These are phyloP conservation scores for Entoloma clypeatum DNA, from an alignment of 1,284 basidiomycete genomes.

Conservation along the genomic window DNA sequence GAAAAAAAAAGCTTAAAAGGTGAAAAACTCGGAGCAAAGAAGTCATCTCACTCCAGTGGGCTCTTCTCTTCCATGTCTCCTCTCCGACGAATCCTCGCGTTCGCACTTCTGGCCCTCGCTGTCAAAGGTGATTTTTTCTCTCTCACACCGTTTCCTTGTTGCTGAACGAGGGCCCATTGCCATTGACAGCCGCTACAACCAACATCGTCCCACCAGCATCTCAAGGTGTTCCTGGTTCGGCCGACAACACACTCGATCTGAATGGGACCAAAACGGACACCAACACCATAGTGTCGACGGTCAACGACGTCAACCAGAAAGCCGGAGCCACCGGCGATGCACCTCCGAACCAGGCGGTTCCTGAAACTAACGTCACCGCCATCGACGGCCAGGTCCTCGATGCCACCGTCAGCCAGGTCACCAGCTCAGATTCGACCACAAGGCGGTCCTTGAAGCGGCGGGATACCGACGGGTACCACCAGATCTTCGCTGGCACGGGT, in stretches of 20 bases:
- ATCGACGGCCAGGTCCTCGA: constrained; percentile 36
- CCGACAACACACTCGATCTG: constrained; percentile 17
- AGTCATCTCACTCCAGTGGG: background rate
- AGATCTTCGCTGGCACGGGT: constrained; percentile 36
- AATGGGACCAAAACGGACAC: constrained; percentile 31
- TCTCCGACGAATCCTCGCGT: constrained; percentile 8
- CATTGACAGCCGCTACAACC: constrained; percentile 3
- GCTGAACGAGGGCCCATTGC: background rate
- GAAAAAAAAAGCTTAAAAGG: no score
- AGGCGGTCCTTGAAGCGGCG: constrained; percentile 18
- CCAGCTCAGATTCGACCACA: no score
- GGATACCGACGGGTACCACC: constrained; percentile 25
- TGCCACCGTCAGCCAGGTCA: constrained; percentile 13
- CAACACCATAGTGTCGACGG: constrained; percentile 32
- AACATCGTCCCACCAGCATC: constrained; percentile 8
- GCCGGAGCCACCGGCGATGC: constrained; percentile 26
- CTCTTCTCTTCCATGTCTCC: constrained; percentile 4
- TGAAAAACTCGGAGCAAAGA: no score
- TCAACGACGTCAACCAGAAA: constrained; percentile 36
- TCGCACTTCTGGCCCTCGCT: constrained; percentile 10
- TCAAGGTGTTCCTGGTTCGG: constrained; percentile 22
- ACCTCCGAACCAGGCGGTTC: constrained; percentile 32
- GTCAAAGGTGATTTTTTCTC: constrained; percentile 6
- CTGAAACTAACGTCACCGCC: constrained; percentile 35
- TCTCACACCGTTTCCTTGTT: background rate